Evolutionary conservation across 305 asterid species (phyloP).

Genomic region (Rubia occidens): DNA sequence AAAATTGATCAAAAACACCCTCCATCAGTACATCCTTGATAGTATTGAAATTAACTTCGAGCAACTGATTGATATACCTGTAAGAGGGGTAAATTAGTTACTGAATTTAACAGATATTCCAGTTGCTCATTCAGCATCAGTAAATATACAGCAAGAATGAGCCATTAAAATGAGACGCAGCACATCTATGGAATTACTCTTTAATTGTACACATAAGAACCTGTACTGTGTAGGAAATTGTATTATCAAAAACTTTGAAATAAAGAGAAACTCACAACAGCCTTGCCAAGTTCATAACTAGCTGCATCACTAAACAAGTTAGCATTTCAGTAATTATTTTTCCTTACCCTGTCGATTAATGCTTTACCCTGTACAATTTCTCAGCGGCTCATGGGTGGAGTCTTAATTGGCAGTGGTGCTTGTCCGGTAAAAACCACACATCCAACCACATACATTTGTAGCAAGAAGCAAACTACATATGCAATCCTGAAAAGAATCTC

Average conservation of each 20-base stretch:
- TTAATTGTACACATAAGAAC: not conserved
- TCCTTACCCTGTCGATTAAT: too few relatives aligned
- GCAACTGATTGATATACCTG: constrained; percentile 91
- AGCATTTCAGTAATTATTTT: too few relatives aligned
- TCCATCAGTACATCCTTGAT: constrained; percentile 44
- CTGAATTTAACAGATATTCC: constrained; percentile 16
- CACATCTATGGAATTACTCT: not conserved
- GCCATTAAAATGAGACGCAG: not conserved
- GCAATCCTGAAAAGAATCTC: too few relatives aligned
- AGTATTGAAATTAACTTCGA: constrained; percentile 63
- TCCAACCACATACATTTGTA: too few relatives aligned
- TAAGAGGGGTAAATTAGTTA: constrained; percentile 7
- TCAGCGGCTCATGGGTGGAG: too few relatives aligned
- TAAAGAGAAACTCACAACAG: constrained; percentile 47
- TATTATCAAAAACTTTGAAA: constrained; percentile 4
- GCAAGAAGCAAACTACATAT: too few relatives aligned
- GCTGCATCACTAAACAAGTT: constrained; percentile 88
- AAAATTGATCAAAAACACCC: constrained; percentile 30
- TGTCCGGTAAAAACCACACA: too few relatives aligned
- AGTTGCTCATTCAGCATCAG: not conserved
- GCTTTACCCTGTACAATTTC: too few relatives aligned
- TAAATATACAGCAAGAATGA: not conserved
- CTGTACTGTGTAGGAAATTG: not conserved
- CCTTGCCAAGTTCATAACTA: constrained; percentile 80
- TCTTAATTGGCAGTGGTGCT: too few relatives aligned